Conservation (phyloP, 2,329 filamentous ascomycete genomes). For the Claviceps spartinae region DNA sequence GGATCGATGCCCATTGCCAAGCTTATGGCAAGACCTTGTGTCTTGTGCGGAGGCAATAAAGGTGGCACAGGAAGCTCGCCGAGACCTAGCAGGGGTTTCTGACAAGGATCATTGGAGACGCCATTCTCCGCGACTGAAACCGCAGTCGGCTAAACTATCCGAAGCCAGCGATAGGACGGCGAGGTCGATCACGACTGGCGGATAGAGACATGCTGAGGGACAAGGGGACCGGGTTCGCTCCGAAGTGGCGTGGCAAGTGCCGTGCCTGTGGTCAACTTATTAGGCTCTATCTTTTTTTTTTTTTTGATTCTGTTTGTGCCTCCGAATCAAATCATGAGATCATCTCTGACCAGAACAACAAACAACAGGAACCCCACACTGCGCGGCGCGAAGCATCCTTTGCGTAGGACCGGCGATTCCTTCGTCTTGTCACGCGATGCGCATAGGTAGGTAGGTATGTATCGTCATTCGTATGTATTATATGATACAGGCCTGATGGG, state of each 20-base stretch:
- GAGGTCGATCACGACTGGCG: not conserved
- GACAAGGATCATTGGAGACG: not conserved
- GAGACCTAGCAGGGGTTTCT: not conserved
- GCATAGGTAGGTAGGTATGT: not conserved
- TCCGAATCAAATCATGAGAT: not conserved
- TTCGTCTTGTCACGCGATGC: not conserved
- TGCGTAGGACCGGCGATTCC: not conserved
- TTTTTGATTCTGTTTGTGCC: not conserved
- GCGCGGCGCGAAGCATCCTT: not conserved
- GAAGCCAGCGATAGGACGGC: constrained; percentile 2
- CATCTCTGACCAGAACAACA: not conserved
- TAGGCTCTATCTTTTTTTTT: not conserved
- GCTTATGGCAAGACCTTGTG: not conserved
- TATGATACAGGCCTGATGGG: not conserved
- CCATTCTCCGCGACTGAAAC: constrained; percentile 3
- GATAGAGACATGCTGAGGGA: not conserved
- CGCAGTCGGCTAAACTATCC: constrained; percentile 5
- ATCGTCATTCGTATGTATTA: no score
- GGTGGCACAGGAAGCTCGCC: not conserved
- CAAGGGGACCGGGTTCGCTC: not conserved
- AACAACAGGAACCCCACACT: not conserved
- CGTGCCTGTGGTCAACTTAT: not conserved
- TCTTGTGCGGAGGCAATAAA: not conserved
- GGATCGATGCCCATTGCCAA: no score
- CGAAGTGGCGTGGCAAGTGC: not conserved